phyloP scores from a whole-genome alignment of 2,329 filamentous ascomycete genomes.

The Colletotrichum aenigma region DNA sequence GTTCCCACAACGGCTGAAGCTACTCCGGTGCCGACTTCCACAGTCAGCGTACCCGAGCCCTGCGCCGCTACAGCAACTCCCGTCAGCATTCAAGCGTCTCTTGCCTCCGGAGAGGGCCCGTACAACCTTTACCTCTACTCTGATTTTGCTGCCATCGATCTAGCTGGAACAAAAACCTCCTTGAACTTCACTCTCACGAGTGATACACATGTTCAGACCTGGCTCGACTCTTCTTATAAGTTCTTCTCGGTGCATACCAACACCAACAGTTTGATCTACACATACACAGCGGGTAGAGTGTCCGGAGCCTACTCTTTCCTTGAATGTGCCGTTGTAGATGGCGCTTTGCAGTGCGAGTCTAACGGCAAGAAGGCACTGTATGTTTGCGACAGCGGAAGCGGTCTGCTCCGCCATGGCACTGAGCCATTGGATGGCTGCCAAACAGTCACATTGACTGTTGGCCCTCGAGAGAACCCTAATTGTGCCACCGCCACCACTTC shows the following conservation, averaged over 20 bases:
- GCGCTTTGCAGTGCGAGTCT: neutral
- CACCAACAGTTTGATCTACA: constrained; percentile 22
- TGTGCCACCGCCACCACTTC: neutral
- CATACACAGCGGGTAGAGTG: constrained; percentile 3
- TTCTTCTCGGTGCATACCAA: constrained; percentile 17
- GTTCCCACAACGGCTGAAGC: neutral
- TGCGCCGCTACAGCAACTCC: neutral
- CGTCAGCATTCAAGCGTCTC: constrained; percentile 1
- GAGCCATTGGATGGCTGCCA: neutral
- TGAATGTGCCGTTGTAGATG: neutral
- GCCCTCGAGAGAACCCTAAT: neutral
- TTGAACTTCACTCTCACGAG: neutral
- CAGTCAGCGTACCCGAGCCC: neutral
- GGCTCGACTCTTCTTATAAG: neutral
- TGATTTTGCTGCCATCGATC: constrained; percentile 20
- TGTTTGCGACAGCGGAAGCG: constrained; percentile 8
- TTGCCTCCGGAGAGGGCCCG: neutral
- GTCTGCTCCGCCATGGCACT: neutral
- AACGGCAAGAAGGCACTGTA: constrained; percentile 3
- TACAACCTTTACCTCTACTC: constrained; percentile 18
- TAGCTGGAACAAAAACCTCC: neutral
- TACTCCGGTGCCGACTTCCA: neutral
- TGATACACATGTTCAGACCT: neutral
- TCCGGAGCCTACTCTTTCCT: constrained; percentile 15
- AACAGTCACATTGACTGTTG: neutral